Conservation (phyloP, 2,329 filamentous ascomycete genomes). For the Cercospora beticola region DNA sequence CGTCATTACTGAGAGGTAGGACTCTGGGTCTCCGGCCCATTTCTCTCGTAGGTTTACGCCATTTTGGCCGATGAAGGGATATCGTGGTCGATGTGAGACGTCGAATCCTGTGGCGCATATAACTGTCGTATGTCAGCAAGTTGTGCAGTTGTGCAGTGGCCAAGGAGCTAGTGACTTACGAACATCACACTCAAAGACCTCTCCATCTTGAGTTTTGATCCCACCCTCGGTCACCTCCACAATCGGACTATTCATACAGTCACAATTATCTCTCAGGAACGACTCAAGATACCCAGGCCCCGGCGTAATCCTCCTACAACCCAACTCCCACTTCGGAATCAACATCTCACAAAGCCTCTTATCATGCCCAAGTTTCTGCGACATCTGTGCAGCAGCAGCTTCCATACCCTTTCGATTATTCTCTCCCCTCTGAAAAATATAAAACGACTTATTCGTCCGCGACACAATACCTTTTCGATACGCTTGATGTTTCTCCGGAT, state of each 20-base stretch:
- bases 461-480: neutral
- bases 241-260: constrained; percentile 43
- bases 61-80: constrained; percentile 30
- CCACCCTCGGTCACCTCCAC: constrained; percentile 38
- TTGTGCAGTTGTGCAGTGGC: too few species aligned
- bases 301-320: constrained; percentile 44
- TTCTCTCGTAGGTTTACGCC: constrained; percentile 35
- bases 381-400: constrained; percentile 46
- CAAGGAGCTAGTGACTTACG: too few species aligned
- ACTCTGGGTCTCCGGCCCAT: constrained; percentile 42
- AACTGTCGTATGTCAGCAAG: constrained; percentile 14
- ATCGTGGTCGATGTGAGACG: constrained; percentile 33
- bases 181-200: constrained; percentile 30
- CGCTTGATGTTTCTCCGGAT: neutral
- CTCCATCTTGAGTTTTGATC: constrained; percentile 41
- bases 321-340: constrained; percentile 45
- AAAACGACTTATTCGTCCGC: neutral
- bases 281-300: constrained; percentile 54
- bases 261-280: constrained; percentile 47
- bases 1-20: constrained; percentile 29
- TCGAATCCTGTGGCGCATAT: constrained; percentile 42
- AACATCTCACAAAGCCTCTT: constrained; percentile 42
- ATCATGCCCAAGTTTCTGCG: constrained; percentile 42
- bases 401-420: constrained; percentile 38
- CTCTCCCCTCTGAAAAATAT: neutral